Percentiles rank a stretch among this genome's conserved stretches.
Evolutionary conservation across 352 stramenopile species (phyloP).

Genomic region (Phytophthora brassicae): DNA sequence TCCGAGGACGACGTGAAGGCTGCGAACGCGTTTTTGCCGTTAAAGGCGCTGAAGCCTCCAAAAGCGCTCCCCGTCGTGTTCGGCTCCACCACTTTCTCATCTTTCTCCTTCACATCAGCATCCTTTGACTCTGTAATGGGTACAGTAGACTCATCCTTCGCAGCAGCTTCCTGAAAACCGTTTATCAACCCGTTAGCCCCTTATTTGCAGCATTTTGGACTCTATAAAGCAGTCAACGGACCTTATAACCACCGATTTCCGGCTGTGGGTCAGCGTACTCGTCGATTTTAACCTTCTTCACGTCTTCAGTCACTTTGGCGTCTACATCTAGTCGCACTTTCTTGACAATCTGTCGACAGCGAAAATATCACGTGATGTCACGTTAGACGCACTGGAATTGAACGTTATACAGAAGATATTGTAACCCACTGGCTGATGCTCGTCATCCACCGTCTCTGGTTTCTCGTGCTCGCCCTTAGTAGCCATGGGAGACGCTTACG

Average conservation of each 20-base stretch:
- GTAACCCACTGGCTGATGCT: constrained; percentile 57
- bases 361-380: background rate
- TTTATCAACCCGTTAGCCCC: constrained; percentile 1
- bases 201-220: background rate
- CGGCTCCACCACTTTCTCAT: constrained; percentile 23
- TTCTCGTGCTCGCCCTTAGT: constrained; percentile 80
- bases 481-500: constrained; percentile 42
- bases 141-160: constrained; percentile 15
- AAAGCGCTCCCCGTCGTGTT: constrained; percentile 46
- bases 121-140: constrained; percentile 14
- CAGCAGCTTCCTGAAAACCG: constrained; percentile 5
- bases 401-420: background rate
- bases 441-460: constrained; percentile 53
- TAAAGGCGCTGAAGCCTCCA: constrained; percentile 55
- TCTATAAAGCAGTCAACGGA: background rate
- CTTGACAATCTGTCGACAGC: constrained; percentile 44
- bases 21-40: constrained; percentile 48
- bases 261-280: constrained; percentile 28
- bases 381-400: background rate
- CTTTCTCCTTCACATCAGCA: constrained; percentile 4
- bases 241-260: constrained; percentile 29
- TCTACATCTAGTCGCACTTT: constrained; percentile 59
- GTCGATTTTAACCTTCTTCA: constrained; percentile 49
- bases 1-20: constrained; percentile 36
- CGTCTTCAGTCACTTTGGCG: constrained; percentile 48